phyloP scores from a whole-genome alignment of 2,329 filamentous ascomycete genomes.

The Pyrenochaeta sp. region DNA sequence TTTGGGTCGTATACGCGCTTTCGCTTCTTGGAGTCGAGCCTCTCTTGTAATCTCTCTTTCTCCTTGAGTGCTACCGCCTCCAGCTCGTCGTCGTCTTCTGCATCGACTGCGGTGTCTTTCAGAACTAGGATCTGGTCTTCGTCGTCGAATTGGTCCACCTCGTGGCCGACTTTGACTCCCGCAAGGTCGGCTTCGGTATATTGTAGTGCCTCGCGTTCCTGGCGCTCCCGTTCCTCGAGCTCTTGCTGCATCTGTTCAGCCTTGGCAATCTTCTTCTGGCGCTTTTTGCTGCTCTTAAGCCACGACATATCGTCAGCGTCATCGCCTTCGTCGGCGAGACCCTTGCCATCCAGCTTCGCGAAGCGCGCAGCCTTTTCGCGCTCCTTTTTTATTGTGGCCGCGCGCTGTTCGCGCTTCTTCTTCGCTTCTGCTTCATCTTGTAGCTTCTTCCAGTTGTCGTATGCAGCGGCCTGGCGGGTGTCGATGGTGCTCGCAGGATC shows the following conservation, averaged over 20 bases:
- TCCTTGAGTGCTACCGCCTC: slow-evolving; percentile 79
- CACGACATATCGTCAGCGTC: slow-evolving; percentile 82
- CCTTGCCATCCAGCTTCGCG: slow-evolving; percentile 79
- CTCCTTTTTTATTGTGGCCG: slow-evolving; percentile 85
- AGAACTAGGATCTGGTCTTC: slow-evolving; percentile 90
- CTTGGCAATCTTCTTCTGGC: slow-evolving; percentile 86
- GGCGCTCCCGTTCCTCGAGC: slow-evolving; percentile 72
- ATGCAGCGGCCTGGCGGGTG: slow-evolving; percentile 74
- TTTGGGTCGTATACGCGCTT: slow-evolving; percentile 88
- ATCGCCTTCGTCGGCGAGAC: slow-evolving; percentile 79
- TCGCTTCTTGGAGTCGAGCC: slow-evolving; percentile 87
- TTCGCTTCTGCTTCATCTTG: slow-evolving; percentile 77
- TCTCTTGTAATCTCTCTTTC: slow-evolving; percentile 76
- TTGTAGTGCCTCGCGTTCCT: slow-evolving; percentile 69
- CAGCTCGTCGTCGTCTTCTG: slow-evolving; percentile 89
- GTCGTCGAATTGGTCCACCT: slow-evolving; percentile 80
- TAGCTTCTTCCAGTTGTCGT: slow-evolving; percentile 76
- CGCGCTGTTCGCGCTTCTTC: slow-evolving; percentile 78
- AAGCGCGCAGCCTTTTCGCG: slow-evolving; percentile 83
- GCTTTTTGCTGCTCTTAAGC: slow-evolving; percentile 89
- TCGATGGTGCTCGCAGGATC: slow-evolving; percentile 86
- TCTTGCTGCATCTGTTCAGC: slow-evolving; percentile 77
- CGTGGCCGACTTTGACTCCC: slow-evolving; percentile 91
- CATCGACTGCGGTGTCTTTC: slow-evolving; percentile 86
- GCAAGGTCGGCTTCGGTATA: slow-evolving; percentile 88